These are phyloP conservation scores for Boletus rufocinnamomeus DNA, from an alignment of 768 basidiomycete genomes.

Conservation along the genomic window DNA sequence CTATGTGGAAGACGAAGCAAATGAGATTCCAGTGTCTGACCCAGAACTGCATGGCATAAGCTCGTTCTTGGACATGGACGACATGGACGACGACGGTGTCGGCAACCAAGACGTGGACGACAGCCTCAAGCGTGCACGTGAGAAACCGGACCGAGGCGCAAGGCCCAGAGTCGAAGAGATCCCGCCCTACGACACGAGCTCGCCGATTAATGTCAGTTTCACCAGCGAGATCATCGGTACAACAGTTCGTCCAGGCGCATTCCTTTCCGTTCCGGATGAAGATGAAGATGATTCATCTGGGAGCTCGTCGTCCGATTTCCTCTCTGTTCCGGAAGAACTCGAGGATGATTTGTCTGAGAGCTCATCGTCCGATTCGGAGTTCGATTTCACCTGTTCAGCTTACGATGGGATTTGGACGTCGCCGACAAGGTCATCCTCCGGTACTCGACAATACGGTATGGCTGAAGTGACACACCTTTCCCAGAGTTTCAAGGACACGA, in stretches of 20 bases:
- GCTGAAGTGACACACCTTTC: conserved; percentile 7
- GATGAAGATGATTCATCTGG: not conserved
- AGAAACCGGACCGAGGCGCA: not conserved
- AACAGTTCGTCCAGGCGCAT: not conserved
- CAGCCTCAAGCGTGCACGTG: not conserved
- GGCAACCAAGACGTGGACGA: not conserved
- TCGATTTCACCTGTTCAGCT: not conserved
- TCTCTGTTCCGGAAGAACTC: not conserved
- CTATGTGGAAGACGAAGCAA: conserved; percentile 21
- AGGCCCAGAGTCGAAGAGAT: not conserved
- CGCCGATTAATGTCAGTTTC: conserved; percentile 7
- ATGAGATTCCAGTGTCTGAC: conserved; percentile 4
- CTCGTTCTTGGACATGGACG: conserved; percentile 19
- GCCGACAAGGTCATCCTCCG: not conserved
- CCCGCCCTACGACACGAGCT: conserved; percentile 20
- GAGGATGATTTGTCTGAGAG: not conserved
- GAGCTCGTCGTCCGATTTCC: not conserved
- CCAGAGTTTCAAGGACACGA: not conserved
- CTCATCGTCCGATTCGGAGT: not conserved
- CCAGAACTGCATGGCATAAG: conserved; percentile 9
- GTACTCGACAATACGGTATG: conserved; percentile 14
- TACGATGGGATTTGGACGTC: not conserved
- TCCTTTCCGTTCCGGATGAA: conserved; percentile 15
- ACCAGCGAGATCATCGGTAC: conserved; percentile 17
- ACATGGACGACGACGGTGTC: not conserved